Evolutionary conservation across 23 red algal genomes (phyloP).

Genomic region (Gracilaria domingensis): DNA sequence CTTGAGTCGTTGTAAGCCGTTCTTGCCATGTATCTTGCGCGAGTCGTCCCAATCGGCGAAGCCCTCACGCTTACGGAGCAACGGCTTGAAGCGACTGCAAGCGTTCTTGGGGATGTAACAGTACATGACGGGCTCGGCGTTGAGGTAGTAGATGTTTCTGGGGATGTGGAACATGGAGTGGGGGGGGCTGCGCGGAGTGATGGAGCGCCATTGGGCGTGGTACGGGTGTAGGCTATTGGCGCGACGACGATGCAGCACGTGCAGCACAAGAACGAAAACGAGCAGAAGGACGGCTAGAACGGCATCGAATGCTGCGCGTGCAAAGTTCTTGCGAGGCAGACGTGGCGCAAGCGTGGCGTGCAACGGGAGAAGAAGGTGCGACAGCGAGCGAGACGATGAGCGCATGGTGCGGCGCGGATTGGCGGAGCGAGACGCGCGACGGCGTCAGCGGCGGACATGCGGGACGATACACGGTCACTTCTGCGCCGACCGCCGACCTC

Average conservation of each 20-base stretch:
- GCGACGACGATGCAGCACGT: constrained; percentile 12
- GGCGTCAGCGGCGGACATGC: not conserved
- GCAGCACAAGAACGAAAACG: constrained; percentile 24
- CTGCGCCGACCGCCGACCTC: not conserved
- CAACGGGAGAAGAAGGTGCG: constrained; percentile 28
- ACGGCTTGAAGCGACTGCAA: constrained; percentile 78
- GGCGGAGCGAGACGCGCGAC: not conserved
- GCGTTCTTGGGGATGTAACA: constrained; percentile 91
- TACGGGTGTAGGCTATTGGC: not conserved
- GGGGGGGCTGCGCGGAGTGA: not conserved
- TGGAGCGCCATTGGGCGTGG: not conserved
- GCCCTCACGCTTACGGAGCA: constrained; percentile 81
- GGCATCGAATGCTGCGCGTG: constrained; percentile 3
- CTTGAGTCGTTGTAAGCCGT: constrained; percentile 63
- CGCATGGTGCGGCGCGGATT: not conserved
- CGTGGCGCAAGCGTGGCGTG: constrained; percentile 22
- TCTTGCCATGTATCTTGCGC: constrained; percentile 47
- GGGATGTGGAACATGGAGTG: constrained; percentile 20
- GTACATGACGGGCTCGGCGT: constrained; percentile 64
- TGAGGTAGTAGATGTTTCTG: constrained; percentile 65
- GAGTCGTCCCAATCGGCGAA: constrained; percentile 77
- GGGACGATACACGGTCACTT: not conserved
- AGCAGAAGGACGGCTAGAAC: constrained; percentile 19
- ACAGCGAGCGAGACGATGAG: not conserved
- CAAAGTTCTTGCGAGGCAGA: constrained; percentile 46